Percentiles rank a stretch among this genome's conserved stretches.
Conservation (phyloP, 2,329 filamentous ascomycete genomes). For the Hymenoscyphus linearis region DNA sequence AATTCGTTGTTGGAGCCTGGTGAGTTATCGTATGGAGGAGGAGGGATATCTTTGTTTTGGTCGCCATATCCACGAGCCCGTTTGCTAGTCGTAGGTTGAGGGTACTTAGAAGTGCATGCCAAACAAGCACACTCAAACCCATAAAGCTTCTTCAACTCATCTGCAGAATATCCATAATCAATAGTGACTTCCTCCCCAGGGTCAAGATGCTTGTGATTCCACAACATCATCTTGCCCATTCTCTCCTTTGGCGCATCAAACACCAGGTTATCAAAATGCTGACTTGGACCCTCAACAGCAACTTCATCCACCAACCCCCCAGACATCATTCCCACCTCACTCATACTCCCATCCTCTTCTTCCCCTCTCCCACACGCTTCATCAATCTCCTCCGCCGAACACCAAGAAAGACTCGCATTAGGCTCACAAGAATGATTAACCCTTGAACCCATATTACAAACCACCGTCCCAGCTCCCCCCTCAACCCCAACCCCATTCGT, state of each 20-base stretch:
- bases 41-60: neutral
- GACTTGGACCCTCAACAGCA: neutral
- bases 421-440: conserved; percentile 22
- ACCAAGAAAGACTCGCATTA: conserved; percentile 22
- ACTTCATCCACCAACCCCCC: neutral
- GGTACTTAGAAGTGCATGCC: conserved; percentile 11
- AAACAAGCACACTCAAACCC: conserved; percentile 28
- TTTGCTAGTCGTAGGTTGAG: neutral
- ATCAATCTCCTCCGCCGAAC: conserved; percentile 15
- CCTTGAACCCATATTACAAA: conserved; percentile 22
- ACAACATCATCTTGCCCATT: conserved; percentile 20
- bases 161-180: conserved; percentile 25
- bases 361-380: conserved; percentile 15
- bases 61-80: neutral
- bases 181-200: conserved; percentile 26
- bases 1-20: neutral
- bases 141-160: conserved; percentile 20
- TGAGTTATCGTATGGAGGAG: neutral
- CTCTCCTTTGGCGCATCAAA: neutral
- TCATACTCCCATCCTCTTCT: conserved; percentile 2
- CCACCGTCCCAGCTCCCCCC: conserved; percentile 15
- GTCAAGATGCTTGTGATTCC: conserved; percentile 19
- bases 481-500: conserved; percentile 23
- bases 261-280: neutral
- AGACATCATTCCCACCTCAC: conserved; percentile 2